Base-by-base conservation (phyloP, 129 eudicot genomes). In the Centaurea solstitialis region DNA sequence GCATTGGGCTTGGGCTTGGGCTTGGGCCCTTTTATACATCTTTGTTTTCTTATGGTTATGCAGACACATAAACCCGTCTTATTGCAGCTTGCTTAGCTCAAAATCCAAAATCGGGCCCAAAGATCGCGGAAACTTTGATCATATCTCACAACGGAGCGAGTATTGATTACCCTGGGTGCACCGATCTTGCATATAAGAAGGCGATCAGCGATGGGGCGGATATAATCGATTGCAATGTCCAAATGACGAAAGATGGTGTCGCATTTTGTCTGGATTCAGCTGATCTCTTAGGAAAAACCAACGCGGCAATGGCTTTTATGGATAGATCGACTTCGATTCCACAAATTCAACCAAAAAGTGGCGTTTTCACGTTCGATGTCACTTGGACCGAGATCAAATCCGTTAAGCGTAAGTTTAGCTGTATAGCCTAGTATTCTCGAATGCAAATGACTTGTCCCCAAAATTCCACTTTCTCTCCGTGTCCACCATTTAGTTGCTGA, bases 141-240 rank as follows among this genome's bases (percentile, higher is more conserved):
- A 93, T 96, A 76, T 84, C 97, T 41, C 92, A 91, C 70, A 85
- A 93, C 70, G 99, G 99, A 47, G 99, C 99, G 12, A 96, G 98
- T 65, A 92, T 92, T 40, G 94, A 89, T 74, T 93, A 82, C 86
- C 93, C 98, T 2, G 98, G 93, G 13, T 78, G 91, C 83, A 88
- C 91, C 4, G 97, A 96, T 85, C 92, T 96, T 65, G 99, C 99
- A 53, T 96, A 91, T 45, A 87, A 89, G 78, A 87, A 88, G 77
- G 99, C 99, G 43, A 88, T 96, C 28, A 84, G 68, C 10, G 98
- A 91, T 33, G 98, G 98, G 7, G 97, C 93, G 1, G 98, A 93
- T 79, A 81, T 96, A 77, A 93, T 96, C 24, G 98, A 93, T 78
- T 96, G 98, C 85, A 78, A 91, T 28, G 97, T 96, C 39, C 99